A percentile compares a stretch with the other conserved stretches of the same genome.
Evolutionary conservation across 192 early-diverging fungal species (phyloP).

Genomic region (Gonapodya sp.): DNA sequence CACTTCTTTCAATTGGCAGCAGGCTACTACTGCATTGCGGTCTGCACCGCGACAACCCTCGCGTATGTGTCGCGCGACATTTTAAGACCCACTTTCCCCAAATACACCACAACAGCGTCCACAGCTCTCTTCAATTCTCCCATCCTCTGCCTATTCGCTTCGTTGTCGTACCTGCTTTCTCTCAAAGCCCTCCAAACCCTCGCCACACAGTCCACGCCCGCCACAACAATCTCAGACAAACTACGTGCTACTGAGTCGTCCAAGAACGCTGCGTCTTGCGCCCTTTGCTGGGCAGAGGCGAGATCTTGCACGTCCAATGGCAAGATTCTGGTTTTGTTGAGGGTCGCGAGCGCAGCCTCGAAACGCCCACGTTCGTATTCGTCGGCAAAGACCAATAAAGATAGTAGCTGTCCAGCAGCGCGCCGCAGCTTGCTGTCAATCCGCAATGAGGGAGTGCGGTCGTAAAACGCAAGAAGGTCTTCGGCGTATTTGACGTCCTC

Average conservation of each 20-base stretch:
- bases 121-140: not conserved
- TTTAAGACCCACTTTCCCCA: not conserved
- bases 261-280: not conserved
- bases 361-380: not conserved
- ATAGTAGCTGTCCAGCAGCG: not conserved
- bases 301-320: not conserved
- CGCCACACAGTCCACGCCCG: not conserved
- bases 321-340: not conserved
- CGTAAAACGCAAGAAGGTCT: not conserved
- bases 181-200: conserved; percentile 2
- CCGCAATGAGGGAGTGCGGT: not conserved
- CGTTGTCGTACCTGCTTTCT: not conserved
- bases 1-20: too few relatives aligned
- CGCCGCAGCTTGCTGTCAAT: not conserved
- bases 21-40: too few relatives aligned
- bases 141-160: not conserved
- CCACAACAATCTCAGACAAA: not conserved
- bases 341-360: not conserved
- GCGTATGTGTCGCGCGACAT: not conserved
- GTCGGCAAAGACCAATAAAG: not conserved
- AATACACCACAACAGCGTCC: not conserved
- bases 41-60: not conserved
- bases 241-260: not conserved
- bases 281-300: not conserved
- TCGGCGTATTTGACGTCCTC: not conserved